Base-by-base conservation (phyloP, 1,139 yeast species). In the Debaryomyces udenii region DNA sequence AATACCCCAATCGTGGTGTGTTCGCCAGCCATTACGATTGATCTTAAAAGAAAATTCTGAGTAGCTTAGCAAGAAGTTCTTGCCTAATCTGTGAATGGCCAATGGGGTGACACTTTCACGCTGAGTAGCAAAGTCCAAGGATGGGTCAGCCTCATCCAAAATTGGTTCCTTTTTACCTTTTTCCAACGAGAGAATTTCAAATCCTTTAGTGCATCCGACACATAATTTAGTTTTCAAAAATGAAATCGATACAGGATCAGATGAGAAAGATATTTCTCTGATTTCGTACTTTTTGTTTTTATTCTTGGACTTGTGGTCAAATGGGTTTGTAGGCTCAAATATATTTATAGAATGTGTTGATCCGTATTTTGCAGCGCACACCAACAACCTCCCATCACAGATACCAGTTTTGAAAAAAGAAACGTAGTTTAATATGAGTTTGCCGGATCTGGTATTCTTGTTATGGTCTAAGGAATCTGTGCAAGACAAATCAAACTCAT, bases 151-250 rank as follows among this genome's bases (percentile, higher is more conserved):
- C 30, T 96, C 96, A 64, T 91, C 97, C 52, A 91, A 71, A 40
- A 91, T 76, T 7, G 86, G 80, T 58, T 86, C 93, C 56, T 83
- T 83, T 50, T 80, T 81, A 35, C 84, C 79, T 13, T 86, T 83
- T 56, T 89, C 96, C 50, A 91, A 76, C 13, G 89, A 81, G 33
- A 93, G 90, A 55, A 93, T 90, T 64, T 93, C 98, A 68, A 93
- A 93, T 1, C 99, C 99, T 59, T 86, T 89, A 34, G 96, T 85
- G 58, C 99, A 93, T 15, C 99, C 99, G 49, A 93, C 86, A 69
- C 98, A 91, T 46, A 93, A 69, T 55, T 86, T 86, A 6, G 93
- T 83, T 60, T 91, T 88, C 63, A 93, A 71, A 57, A 93, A 93
- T 27, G 96, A 90, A 22, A 93, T 86, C 3, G 96, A 86, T 24